A percentile compares a stretch with the other conserved stretches of the same genome.
Evolutionary conservation across 2,329 filamentous ascomycete species (phyloP).

Genomic region (Salinomyces thailandicus): DNA sequence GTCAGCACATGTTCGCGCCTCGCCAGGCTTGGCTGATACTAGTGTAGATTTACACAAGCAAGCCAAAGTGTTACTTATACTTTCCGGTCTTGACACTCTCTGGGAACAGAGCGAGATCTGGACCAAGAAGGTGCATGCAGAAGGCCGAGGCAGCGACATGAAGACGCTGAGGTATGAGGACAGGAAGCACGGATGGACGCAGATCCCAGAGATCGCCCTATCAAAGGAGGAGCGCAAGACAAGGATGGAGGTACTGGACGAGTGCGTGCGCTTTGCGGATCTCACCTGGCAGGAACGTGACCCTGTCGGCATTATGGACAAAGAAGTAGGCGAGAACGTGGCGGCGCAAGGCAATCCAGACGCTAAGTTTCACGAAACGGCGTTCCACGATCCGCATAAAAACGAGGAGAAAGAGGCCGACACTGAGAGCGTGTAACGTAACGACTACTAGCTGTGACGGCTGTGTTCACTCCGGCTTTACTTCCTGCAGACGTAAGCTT

Average conservation of each 20-base stretch:
- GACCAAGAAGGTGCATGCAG: constrained; percentile 30
- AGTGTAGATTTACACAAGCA: constrained; percentile 23
- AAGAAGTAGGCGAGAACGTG: constrained; percentile 7
- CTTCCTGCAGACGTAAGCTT: too few relatives aligned
- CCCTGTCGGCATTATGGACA: constrained; percentile 9
- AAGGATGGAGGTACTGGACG: constrained; percentile 25
- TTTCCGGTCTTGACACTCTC: constrained; percentile 32
- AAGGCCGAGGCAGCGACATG: constrained; percentile 22
- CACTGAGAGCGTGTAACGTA: too few relatives aligned
- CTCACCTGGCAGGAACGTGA: constrained; percentile 24
- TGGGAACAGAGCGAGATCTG: constrained; percentile 34
- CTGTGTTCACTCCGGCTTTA: too few relatives aligned
- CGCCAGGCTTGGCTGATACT: constrained; percentile 28
- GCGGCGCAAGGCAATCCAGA: constrained; percentile 8
- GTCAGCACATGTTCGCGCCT: constrained; percentile 30
- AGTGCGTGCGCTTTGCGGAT: constrained; percentile 25
- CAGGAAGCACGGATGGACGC: constrained; percentile 33
- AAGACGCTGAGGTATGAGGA: constrained; percentile 15
- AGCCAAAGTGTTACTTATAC: constrained; percentile 32
- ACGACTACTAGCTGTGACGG: too few relatives aligned
- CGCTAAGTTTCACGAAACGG: constrained; percentile 4
- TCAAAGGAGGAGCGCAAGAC: constrained; percentile 29
- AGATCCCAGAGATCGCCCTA: constrained; percentile 31
- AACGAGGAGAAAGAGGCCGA: too few relatives aligned
- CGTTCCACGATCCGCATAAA: not conserved